Evolutionary conservation across 108 stramenopile species (phyloP).

Genomic region (Pseudonitzschia multiseries): DNA sequence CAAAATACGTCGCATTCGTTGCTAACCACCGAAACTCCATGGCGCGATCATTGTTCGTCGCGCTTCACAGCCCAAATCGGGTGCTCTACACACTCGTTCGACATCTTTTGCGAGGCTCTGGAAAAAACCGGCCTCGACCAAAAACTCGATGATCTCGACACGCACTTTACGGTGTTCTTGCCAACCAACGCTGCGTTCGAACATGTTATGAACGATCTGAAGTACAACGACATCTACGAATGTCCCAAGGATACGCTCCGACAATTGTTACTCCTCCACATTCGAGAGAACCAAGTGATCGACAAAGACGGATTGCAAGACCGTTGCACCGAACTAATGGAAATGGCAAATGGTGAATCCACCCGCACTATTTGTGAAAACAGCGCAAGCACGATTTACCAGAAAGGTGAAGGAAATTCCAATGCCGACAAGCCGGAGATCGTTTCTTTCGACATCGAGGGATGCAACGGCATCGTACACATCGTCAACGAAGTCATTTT

Average conservation of each 20-base stretch:
- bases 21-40: neutral
- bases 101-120: constrained; percentile 4
- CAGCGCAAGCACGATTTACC: neutral
- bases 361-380: constrained; percentile 14
- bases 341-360: neutral
- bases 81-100: neutral
- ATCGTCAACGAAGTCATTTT: neutral
- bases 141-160: neutral
- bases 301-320: neutral
- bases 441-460: constrained; percentile 3
- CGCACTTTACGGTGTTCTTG: constrained; percentile 23
- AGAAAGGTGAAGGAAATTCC: constrained; percentile 10
- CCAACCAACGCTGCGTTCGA: constrained; percentile 23
- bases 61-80: neutral
- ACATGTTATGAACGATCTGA: neutral
- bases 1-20: neutral
- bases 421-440: constrained; percentile 3
- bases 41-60: neutral
- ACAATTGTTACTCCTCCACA: neutral
- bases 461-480: constrained; percentile 15
- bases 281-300: neutral
- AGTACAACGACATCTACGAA: neutral
- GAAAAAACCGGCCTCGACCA: neutral
- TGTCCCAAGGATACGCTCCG: neutral
- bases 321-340: neutral